Base-by-base conservation (phyloP, 805 yeast species). In the Saturnispora diversa region DNA sequence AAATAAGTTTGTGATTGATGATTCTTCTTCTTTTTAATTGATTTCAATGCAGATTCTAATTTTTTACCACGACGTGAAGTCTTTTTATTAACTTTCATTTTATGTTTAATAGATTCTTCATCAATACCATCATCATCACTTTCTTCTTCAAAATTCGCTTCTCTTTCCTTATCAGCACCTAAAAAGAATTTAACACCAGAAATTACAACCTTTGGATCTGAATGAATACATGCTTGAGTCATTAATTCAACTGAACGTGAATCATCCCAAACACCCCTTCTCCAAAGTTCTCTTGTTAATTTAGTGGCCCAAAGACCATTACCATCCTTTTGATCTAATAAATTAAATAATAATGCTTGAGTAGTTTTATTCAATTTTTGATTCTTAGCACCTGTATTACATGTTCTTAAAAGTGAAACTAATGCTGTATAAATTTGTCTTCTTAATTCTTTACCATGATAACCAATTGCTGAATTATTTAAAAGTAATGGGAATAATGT, bases 181-280 rank as follows among this genome's bases (percentile, higher is more conserved):
- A 92, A 64, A 64, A 92, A 92, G 62, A 92, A 92, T 54, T 77
- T 70, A 23, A 85, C 92, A 46, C 96, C 98, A 3, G 97, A 83
- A 40, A 82, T 67, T 6, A 94, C 81, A 35, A 92, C 92, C 63
- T 92, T 92, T 12, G 70, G 67, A 53, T 92, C 95, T 12, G 81
- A 80, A 55, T 87, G 96, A 46, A 85, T 63, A 2, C 97, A 86
- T 1, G 97, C 97, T 52, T 86, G 92, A 2, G 94, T 81, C 97
- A 92, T 88, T 54, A 92, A 77, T 62, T 92, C 98, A n/a, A 92
- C 95, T 0, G 97, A 82, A 53, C 97, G 71, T 0, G 95, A 75
- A 59, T 92, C 99, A 60, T 87, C 97, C 99, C 99, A 92, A 44
- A 92, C 84, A 55, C 95, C 95, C 58, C 97, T 74, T 66, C 95